A percentile compares a stretch with the other conserved stretches of the same genome.
phyloP scores from a whole-genome alignment of 176 grass and related monocot genomes.

The Echinochloa phyllopogon region DNA sequence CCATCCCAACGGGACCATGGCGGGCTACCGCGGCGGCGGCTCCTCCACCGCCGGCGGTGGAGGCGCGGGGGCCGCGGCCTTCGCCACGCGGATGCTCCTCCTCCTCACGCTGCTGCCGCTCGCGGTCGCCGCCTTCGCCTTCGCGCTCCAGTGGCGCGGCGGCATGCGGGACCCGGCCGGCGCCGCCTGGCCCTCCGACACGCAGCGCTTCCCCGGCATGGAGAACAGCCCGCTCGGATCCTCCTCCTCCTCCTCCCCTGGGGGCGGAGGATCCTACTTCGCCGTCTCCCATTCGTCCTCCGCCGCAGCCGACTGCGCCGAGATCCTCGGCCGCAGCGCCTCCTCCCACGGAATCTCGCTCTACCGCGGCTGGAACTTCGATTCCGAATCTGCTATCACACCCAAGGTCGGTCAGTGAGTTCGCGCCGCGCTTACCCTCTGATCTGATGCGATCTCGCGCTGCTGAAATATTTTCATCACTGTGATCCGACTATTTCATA shows the following conservation, averaged over 20 bases:
- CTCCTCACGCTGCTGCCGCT: conserved; percentile 92
- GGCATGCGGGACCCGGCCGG: conserved; percentile 75
- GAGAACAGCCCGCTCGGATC: conserved; percentile 80
- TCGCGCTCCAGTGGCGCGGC: conserved; percentile 97
- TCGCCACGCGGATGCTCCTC: conserved; percentile 71
- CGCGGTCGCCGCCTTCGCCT: conserved; percentile 89
- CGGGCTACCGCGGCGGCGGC: conserved; percentile 59
- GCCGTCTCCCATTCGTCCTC: conserved; percentile 47
- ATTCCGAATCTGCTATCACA: conserved; percentile 57
- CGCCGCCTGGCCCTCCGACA: conserved; percentile 78
- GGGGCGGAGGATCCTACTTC: conserved; percentile 48
- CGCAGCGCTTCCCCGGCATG: conserved; percentile 88
- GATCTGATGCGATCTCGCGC: conserved; percentile 36
- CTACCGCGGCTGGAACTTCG: conserved; percentile 84
- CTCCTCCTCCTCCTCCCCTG: conserved; percentile 50
- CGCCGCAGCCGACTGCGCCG: conserved; percentile 75
- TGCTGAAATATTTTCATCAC: background rate
- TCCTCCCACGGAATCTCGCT: conserved; percentile 80
- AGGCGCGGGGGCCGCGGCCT: conserved; percentile 43
- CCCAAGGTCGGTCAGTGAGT: conserved; percentile 78
- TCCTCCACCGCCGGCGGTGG: conserved; percentile 30
- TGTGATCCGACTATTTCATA: background rate
- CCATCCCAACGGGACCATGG: conserved; percentile 63
- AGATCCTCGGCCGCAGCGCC: conserved; percentile 80
- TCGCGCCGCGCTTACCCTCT: background rate